These are phyloP conservation scores for Claviceps lovelessii DNA, from an alignment of 2,329 filamentous ascomycete genomes.

Conservation along the genomic window DNA sequence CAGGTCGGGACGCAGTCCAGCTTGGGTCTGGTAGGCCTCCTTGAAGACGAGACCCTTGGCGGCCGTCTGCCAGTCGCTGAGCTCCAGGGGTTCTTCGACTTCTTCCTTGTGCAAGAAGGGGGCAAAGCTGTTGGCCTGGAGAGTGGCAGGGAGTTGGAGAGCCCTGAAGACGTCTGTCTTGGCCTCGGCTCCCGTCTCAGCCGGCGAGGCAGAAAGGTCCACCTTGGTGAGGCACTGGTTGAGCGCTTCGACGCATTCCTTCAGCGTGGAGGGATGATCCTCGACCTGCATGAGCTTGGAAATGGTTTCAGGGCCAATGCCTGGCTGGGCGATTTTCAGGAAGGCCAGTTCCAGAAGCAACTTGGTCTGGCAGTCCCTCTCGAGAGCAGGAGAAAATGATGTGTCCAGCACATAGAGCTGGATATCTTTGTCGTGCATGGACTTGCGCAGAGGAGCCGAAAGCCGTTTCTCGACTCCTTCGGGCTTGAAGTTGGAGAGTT, in stretches of 20 bases:
- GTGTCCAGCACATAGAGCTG: constrained; percentile 65
- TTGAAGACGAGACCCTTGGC: constrained; percentile 87
- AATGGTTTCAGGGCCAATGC: constrained; percentile 45
- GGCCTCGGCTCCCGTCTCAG: constrained; percentile 47
- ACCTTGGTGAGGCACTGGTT: constrained; percentile 56
- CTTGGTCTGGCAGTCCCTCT: constrained; percentile 50
- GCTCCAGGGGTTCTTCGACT: constrained; percentile 45
- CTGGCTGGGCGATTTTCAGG: constrained; percentile 58
- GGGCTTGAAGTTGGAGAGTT: constrained; percentile 65
- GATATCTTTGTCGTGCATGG: constrained; percentile 54
- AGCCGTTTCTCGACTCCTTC: constrained; percentile 85
- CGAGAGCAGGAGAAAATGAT: constrained; percentile 50
- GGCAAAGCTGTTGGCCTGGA: constrained; percentile 70
- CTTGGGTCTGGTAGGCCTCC: constrained; percentile 71
- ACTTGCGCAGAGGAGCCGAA: constrained; percentile 53
- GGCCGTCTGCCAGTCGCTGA: constrained; percentile 67
- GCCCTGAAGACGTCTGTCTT: constrained; percentile 34
- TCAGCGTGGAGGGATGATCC: constrained; percentile 33
- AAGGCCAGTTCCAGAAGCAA: constrained; percentile 71
- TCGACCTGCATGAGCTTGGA: constrained; percentile 51
- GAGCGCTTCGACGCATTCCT: constrained; percentile 51
- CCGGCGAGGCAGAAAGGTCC: constrained; percentile 69
- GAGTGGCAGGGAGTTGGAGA: constrained; percentile 42
- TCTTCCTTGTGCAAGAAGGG: constrained; percentile 74
- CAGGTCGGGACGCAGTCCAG: constrained; percentile 68